Conservation (phyloP, 306 rosid species). For the Mucuna pruriens region DNA sequence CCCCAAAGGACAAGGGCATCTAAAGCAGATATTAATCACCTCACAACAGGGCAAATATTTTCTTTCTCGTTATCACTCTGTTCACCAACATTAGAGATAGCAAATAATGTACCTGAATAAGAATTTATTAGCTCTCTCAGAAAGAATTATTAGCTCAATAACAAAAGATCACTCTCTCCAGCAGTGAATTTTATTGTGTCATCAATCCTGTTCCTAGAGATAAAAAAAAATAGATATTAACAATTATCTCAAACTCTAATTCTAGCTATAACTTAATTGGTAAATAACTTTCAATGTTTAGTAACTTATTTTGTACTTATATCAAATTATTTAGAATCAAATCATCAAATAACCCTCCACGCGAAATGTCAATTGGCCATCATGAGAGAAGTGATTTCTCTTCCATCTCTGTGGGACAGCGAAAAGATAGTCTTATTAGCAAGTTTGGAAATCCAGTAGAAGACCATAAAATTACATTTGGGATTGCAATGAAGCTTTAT, state of each 20-base stretch:
- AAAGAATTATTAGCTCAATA: not conserved
- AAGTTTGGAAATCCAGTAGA: not conserved
- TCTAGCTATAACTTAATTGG: not conserved
- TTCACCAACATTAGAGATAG: not conserved
- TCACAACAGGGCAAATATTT: not conserved
- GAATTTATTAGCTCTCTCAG: not conserved
- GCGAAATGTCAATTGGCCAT: not conserved
- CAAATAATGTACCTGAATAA: not conserved
- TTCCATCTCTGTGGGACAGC: not conserved
- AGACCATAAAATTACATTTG: not conserved
- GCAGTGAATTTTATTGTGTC: not conserved
- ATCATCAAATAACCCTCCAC: not conserved
- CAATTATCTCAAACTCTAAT: not conserved
- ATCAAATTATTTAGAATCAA: too few species aligned
- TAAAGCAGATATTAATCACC: constrained; percentile 22
- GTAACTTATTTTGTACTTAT: not conserved
- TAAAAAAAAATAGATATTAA: not conserved
- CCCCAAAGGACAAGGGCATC: not conserved
- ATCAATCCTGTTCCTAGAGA: not conserved
- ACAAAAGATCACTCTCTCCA: not conserved
- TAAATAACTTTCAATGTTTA: not conserved
- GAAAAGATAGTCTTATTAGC: not conserved
- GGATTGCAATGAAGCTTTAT: not conserved
- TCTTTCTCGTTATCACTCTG: not conserved
- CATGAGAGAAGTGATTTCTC: not conserved